Evolutionary conservation across 2,329 filamentous ascomycete genomes (phyloP), one percentile per base, ranked within the genome.

Genomic region (Laburnicola sp.): DNA sequence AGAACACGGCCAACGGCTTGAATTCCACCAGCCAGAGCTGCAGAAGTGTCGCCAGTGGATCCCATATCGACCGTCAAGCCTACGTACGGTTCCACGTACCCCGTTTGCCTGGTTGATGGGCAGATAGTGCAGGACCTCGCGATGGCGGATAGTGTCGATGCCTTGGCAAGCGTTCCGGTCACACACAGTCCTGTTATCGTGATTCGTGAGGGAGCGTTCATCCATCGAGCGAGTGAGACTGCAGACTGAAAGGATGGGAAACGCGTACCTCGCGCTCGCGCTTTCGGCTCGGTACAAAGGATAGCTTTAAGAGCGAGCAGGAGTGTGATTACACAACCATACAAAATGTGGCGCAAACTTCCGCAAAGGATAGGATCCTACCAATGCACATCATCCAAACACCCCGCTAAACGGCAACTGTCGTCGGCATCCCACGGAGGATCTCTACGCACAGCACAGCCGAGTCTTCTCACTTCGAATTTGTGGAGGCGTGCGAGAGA

Each of bases 101-200:
- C 42, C 42, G 11, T 45, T 45, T 45, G 43, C 43, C 43, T 38
- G 43, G 43, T 45, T 38, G 32, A 25, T 45, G 42, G 42, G 42
- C 42, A 25, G 8, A 8, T 4, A 3, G 26, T 26, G 25, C 2
- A 35, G 34, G 26, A 25, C 25, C 9, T 11, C 10, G 16, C 30
- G 41, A 26, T 23, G 26, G 31, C 31, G 30, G 27, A 44, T 34
- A 10, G 22, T 26, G 30, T 7, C 16, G 41, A 2, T 10, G 28
- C 28, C 31, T 35, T 27, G 39, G 22, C 11, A 21, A 23, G 16
- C 6, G 6, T 6, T 6, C 28, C 6, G 28, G 30, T 25, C 31
- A 35, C 10, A 4, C 16, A 16, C 16, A 16, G 16, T 16, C 16
- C 16, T 35, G 30, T 3, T 26, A 21, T 34, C 41, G 41, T 35